Conservation (phyloP, 129 eudicot species). For the Lonicera japonica region DNA sequence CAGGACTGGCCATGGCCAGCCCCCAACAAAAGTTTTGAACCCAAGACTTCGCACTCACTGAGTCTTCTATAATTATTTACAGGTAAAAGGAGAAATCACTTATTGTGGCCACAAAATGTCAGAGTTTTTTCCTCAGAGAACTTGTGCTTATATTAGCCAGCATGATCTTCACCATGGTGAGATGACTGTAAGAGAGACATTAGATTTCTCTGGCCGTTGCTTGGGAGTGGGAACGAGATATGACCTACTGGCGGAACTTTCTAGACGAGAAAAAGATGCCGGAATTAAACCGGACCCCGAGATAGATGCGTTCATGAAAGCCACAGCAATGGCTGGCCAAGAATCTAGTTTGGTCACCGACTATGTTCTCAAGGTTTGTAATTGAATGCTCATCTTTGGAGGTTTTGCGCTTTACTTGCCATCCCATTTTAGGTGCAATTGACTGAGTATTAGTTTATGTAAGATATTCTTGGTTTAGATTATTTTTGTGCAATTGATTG, state of each 20-base stretch:
- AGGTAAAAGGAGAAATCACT: conserved; percentile 41
- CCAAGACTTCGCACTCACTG: not conserved
- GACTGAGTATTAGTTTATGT: not conserved
- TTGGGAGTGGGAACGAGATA: conserved; percentile 70
- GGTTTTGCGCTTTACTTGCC: not conserved
- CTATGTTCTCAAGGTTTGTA: conserved; percentile 60
- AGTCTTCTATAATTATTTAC: not conserved
- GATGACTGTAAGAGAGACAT: conserved; percentile 69
- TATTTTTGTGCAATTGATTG: not conserved
- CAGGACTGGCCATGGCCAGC: too few species aligned
- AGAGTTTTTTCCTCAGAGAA: conserved; percentile 70
- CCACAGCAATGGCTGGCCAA: conserved; percentile 52
- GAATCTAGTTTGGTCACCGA: conserved; percentile 64
- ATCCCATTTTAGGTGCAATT: too few species aligned
- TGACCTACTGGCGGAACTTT: conserved; percentile 49
- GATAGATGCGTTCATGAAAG: conserved; percentile 72
- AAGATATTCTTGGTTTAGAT: conserved; percentile 73
- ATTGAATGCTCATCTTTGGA: not conserved
- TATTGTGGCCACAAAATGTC: conserved; percentile 62
- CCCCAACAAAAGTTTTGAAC: not conserved
- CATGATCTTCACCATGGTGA: conserved; percentile 80
- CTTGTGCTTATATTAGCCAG: conserved; percentile 65
- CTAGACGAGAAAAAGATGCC: conserved; percentile 47
- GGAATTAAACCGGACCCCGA: conserved; percentile 79
- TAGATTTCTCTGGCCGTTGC: conserved; percentile 59